Evolutionary conservation across 352 stramenopile genomes (phyloP), one percentile per base, ranked within the genome.

Genomic region (Pythium scleroteichum): DNA sequence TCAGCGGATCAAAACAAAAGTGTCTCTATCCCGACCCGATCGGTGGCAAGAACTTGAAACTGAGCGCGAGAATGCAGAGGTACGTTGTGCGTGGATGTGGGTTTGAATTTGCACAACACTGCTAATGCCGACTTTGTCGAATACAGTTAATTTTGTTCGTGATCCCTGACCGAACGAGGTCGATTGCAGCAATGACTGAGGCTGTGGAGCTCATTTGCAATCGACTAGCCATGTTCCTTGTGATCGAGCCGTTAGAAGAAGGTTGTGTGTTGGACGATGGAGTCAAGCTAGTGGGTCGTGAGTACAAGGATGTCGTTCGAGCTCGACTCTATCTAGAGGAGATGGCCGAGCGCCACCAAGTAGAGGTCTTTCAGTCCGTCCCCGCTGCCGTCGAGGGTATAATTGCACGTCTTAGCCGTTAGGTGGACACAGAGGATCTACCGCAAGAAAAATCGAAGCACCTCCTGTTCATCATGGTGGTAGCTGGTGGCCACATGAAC

Each of bases 101-200:
- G 17, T 10, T 3, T 22, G n/a, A n/a, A n/a, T n/a, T n/a, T n/a
- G n/a, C n/a, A n/a, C n/a, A n/a, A n/a, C n/a, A n/a, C n/a, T n/a
- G n/a, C n/a, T n/a, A n/a, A n/a, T n/a, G n/a, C n/a, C n/a, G n/a
- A n/a, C n/a, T n/a, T 23, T 8, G 29, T 19, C n/a, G 27, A 19
- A 3, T 55, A 16, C 48, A 85, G 75, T 51, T 95, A 16, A 79
- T 95, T 51, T 53, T 95, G 35, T 92, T 95, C 38, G 83, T 95
- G 38, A 93, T 95, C 42, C 83, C 86, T 5, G 73, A 75, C 38
- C 74, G 85, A 45, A 69, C 82, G 20, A 78, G 86, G 10, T 88
- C 83, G 2, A 95, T 95, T 50, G 83, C 83, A 0, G 80, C 83
- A 16, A 95, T 95, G 86, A 91, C 82, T 0, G 83, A 95, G 44